A percentile compares a stretch with the other conserved stretches of the same genome.
phyloP scores from a whole-genome alignment of 2,329 filamentous ascomycete species.

The Mollisiaceae sp. region DNA sequence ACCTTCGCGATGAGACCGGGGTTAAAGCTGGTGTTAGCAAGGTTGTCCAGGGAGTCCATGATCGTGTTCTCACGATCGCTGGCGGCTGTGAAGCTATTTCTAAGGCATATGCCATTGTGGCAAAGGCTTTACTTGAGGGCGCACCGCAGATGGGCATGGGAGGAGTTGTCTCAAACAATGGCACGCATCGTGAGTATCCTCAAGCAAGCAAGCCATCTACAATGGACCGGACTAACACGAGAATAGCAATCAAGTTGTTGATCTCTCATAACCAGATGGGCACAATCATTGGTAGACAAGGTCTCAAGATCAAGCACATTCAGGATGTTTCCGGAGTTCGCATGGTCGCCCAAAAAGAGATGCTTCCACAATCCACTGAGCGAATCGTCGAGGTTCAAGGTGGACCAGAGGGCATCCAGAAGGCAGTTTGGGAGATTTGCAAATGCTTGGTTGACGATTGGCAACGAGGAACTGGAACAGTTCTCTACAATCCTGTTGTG shows the following conservation, averaged over 20 bases:
- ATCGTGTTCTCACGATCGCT: constrained; percentile 94
- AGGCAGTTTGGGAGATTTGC: constrained; percentile 97
- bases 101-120: constrained; percentile 91
- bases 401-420: constrained; percentile 92
- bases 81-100: constrained; percentile 87
- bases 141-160: constrained; percentile 97
- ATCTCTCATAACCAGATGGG: constrained; percentile 99
- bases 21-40: constrained; percentile 99
- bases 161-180: constrained; percentile 82
- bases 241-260: constrained; percentile 88
- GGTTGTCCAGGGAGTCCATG: constrained; percentile 95
- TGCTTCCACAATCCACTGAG: constrained; percentile 98
- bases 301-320: constrained; percentile 99
- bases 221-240: constrained; percentile 1
- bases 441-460: constrained; percentile 98
- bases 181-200: constrained; percentile 83
- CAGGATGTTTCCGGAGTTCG: constrained; percentile 95
- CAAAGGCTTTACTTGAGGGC: constrained; percentile 88
- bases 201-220: not conserved
- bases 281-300: constrained; percentile 95
- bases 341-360: constrained; percentile 99
- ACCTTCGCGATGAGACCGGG: constrained; percentile 94
- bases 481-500: constrained; percentile 95
- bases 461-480: constrained; percentile 95
- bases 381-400: constrained; percentile 97